phyloP scores from a whole-genome alignment of 2,329 filamentous ascomycete genomes.

The Fusarium ramigenum region DNA sequence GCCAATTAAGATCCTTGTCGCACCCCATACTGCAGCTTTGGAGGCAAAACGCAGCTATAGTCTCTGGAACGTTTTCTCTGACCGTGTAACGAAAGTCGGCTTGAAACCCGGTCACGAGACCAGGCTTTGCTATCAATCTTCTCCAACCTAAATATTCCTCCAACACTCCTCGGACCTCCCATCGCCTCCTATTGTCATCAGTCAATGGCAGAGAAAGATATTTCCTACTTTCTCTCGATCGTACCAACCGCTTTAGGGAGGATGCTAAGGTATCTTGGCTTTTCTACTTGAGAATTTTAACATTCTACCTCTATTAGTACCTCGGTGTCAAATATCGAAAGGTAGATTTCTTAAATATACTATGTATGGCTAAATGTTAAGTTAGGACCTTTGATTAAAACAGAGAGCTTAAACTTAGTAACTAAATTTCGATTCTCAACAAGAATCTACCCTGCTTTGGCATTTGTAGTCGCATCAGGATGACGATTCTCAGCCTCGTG shows the following conservation, averaged over 20 bases:
- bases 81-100: background rate
- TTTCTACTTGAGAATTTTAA: no score
- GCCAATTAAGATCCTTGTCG: background rate
- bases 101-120: background rate
- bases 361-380: no score
- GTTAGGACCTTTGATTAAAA: no score
- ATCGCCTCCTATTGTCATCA: background rate
- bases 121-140: background rate
- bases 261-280: no score
- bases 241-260: background rate
- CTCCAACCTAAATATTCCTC: background rate
- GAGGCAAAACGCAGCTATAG: background rate
- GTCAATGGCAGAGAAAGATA: background rate
- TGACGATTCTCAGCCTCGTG: background rate
- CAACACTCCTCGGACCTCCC: background rate
- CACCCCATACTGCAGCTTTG: background rate
- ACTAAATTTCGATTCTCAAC: no score
- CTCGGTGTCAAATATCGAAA: no score
- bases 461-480: background rate
- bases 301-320: no score
- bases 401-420: no score
- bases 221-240: accelerated
- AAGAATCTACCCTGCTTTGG: background rate
- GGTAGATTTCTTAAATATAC: no score
- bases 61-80: background rate